These are phyloP conservation scores for Entonaema liquescens DNA, from an alignment of 495 filamentous ascomycete genomes.

Conservation along the genomic window DNA sequence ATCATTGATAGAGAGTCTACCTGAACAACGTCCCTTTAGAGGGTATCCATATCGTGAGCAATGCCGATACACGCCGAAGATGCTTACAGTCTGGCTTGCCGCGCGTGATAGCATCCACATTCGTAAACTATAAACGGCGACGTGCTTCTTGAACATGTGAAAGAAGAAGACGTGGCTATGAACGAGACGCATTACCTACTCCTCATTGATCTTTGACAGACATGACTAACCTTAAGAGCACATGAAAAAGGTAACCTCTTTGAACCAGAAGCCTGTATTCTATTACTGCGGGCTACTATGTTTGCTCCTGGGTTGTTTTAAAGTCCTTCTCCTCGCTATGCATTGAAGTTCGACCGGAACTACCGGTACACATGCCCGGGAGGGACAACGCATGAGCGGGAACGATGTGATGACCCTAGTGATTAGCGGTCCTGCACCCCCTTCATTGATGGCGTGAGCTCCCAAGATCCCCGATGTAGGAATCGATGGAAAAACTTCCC, in stretches of 20 bases:
- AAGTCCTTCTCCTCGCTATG: conserved; percentile 13
- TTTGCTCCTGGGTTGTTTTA: conserved; percentile 26
- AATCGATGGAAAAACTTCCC: conserved; percentile 39
- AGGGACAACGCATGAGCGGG: conserved; percentile 43
- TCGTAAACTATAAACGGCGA: conserved; percentile 21
- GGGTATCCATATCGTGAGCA: conserved; percentile 24
- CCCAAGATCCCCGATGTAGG: conserved; percentile 42
- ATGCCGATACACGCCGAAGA: conserved; percentile 35
- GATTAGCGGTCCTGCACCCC: conserved; percentile 38
- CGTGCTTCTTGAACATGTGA: conserved; percentile 22
- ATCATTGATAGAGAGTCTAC: neutral
- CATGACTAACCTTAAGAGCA: conserved; percentile 16
- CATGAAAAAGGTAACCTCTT: conserved; percentile 9
- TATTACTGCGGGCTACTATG: conserved; percentile 16
- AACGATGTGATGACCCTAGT: conserved; percentile 41
- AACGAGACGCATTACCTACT: conserved; percentile 31
- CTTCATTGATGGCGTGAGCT: conserved; percentile 38
- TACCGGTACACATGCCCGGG: conserved; percentile 42
- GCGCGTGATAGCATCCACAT: conserved; percentile 28
- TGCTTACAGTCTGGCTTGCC: conserved; percentile 21
- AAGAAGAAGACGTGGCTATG: conserved; percentile 34
- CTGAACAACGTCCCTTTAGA: conserved; percentile 5
- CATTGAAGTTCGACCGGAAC: conserved; percentile 42
- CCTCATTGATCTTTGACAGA: conserved; percentile 27
- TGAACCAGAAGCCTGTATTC: conserved; percentile 3